Evolutionary conservation across 2,329 filamentous ascomycete genomes (phyloP).

Genomic region (Zymoseptoria pseudotritici): DNA sequence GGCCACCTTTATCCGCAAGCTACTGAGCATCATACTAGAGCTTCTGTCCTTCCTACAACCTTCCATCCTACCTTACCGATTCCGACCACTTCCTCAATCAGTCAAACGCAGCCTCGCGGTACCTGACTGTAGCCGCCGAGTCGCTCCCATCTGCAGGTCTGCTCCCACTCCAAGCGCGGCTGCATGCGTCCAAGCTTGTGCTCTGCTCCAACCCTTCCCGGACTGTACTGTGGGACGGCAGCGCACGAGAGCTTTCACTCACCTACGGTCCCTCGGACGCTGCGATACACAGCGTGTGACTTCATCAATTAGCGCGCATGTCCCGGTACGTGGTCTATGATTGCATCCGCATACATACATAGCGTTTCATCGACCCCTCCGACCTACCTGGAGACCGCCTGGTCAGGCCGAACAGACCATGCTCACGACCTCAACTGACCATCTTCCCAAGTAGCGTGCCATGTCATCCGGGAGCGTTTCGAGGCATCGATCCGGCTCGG

Average conservation of each 20-base stretch:
- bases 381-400: slow-evolving; percentile 15
- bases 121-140: too few species aligned
- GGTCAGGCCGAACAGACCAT: slow-evolving; percentile 16
- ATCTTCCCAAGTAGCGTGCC: slow-evolving; percentile 17
- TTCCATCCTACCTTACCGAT: too few species aligned
- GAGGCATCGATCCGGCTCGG: slow-evolving; percentile 36
- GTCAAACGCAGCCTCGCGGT: too few species aligned
- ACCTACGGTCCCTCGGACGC: slow-evolving; percentile 6
- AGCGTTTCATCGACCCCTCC: slow-evolving; percentile 17
- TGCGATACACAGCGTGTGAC: slow-evolving; percentile 20
- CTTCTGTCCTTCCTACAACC: too few species aligned
- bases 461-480: slow-evolving; percentile 40
- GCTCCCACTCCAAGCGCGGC: too few species aligned
- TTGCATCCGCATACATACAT: slow-evolving; percentile 12
- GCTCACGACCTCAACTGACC: slow-evolving; percentile 19
- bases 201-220: too few species aligned
- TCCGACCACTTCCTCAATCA: too few species aligned
- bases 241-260: slow-evolving; percentile 23
- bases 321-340: slow-evolving; percentile 25
- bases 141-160: slow-evolving; percentile 4
- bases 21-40: too few species aligned
- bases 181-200: slow-evolving; percentile 33
- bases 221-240: slow-evolving; percentile 11
- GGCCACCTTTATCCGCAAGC: too few species aligned
- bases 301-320: slow-evolving; percentile 27